These are phyloP conservation scores for Periglandula ipomoeae DNA, from an alignment of 2,329 filamentous ascomycete species.

Conservation along the genomic window DNA sequence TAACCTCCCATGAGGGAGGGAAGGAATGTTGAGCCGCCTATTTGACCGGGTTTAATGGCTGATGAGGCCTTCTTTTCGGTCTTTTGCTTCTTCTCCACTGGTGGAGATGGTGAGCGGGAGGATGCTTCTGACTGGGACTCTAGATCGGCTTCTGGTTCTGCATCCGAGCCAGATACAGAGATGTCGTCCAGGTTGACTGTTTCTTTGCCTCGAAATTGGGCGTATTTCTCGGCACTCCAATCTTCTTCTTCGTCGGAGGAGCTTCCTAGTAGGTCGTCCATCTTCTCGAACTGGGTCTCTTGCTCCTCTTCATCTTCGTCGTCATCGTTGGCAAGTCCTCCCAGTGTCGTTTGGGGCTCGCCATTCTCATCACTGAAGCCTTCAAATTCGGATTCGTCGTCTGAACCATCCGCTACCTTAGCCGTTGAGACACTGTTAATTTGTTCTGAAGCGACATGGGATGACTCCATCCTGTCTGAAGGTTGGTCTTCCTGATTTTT, in stretches of 20 bases:
- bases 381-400: slow-evolving; percentile 27
- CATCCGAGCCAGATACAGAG: slow-evolving; percentile 26
- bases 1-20: slow-evolving; percentile 74
- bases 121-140: slow-evolving; percentile 17
- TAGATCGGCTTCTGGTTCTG: slow-evolving; percentile 18
- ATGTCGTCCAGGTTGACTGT: slow-evolving; percentile 30
- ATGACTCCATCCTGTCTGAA: slow-evolving; percentile 12
- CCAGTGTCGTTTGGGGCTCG: slow-evolving; percentile 11
- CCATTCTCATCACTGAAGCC: slow-evolving; percentile 24
- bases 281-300: slow-evolving; percentile 29
- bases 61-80: slow-evolving; percentile 9
- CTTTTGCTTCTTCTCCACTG: slow-evolving; percentile 13
- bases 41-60: slow-evolving; percentile 12
- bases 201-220: slow-evolving; percentile 23
- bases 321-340: slow-evolving; percentile 13
- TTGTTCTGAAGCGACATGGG: neutral
- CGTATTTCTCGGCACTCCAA: slow-evolving; percentile 23
- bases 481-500: slow-evolving; percentile 22
- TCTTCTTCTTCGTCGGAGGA: slow-evolving; percentile 36
- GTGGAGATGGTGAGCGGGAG: slow-evolving; percentile 21
- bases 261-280: slow-evolving; percentile 35
- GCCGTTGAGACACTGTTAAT: slow-evolving; percentile 13
- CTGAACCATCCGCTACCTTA: slow-evolving; percentile 6
- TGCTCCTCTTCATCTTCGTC: slow-evolving; percentile 23
- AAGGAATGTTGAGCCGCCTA: slow-evolving; percentile 51